phyloP scores from a whole-genome alignment of 2,329 filamentous ascomycete genomes.

The Coniella lustricola region DNA sequence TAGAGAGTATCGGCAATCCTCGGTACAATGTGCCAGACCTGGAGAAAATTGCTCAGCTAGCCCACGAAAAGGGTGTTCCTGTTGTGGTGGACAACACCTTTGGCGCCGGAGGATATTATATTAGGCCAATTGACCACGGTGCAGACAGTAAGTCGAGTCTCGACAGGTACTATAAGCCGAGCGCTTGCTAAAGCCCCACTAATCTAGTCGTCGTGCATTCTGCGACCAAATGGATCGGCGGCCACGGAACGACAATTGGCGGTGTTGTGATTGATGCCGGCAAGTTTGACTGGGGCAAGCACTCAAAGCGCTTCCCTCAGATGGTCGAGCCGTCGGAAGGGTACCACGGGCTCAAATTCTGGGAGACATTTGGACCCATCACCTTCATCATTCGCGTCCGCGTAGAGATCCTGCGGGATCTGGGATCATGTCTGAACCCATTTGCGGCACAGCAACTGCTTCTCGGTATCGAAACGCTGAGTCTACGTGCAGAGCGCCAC shows the following conservation, averaged over 20 bases:
- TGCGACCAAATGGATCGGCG: constrained; percentile 95
- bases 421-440: constrained; percentile 76
- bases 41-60: constrained; percentile 75
- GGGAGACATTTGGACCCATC: constrained; percentile 79
- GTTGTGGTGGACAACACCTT: constrained; percentile 88
- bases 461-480: constrained; percentile 83
- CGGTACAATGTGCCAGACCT: constrained; percentile 90
- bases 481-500: constrained; percentile 77
- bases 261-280: constrained; percentile 82
- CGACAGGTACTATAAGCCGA: not conserved
- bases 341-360: constrained; percentile 92
- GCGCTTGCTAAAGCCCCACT: not conserved
- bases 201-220: constrained; percentile 70
- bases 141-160: constrained; percentile 53
- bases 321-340: constrained; percentile 83
- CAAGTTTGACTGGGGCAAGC: constrained; percentile 88
- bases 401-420: constrained; percentile 83
- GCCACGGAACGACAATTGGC: constrained; percentile 86
- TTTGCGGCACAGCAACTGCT: constrained; percentile 91
- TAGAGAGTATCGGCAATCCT: constrained; percentile 92
- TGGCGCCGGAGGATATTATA: constrained; percentile 84
- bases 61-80: constrained; percentile 61
- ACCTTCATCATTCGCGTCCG: constrained; percentile 79
- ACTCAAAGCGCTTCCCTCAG: constrained; percentile 81
- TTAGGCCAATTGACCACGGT: constrained; percentile 79